Base-by-base conservation (phyloP, 2,329 filamentous ascomycete species). In the Phaeomoniella chlamydospora region DNA sequence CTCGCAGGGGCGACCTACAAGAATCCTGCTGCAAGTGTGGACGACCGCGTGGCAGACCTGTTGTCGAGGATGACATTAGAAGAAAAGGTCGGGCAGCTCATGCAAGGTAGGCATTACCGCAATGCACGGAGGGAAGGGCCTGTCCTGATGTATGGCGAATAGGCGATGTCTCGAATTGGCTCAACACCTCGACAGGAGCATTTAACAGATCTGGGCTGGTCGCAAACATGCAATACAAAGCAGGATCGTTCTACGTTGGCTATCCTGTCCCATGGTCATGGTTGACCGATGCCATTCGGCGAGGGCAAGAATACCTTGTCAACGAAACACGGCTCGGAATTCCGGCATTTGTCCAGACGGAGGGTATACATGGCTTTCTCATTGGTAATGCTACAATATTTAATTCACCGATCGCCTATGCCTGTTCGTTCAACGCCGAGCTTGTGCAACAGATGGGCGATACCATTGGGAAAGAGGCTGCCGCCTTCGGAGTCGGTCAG, bases 381-480 rank as follows among this genome's bases (percentile, higher is more conserved):
- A 69, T 78, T 31, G 69, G 70, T 6, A 84, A 84, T 51, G 79
- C 77, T 2, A 85, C 80, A 2, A 80, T 85, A 40, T 86, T 84
- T 62, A 85, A 84, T 55, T 81, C 76, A 1, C 80, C 80, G 0
- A 83, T 85, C 45, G 79, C 64, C 5, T 72, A 80, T 36, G 79
- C 72, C 12, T 82, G 77, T 48, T 78, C 78, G 0, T 85, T 76
- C 60, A 80, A 85, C 49, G 68, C 70, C 0, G 64, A 59, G 29
- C 55, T 83, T 11, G 59, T 83, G 3, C 56, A 74, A 43, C 68
- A 79, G 44, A 83, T 84, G 77, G 79, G 65, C 4, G 57, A 60
- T 3, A 65, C 70, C 13, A 82, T 83, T 44, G 78, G 68, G 4
- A 65, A 70, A 33, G 80, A 86, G 54, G 64, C 77, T 15, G 60